A percentile compares a stretch with the other conserved stretches of the same genome.
phyloP scores from a whole-genome alignment of 176 grass and related monocot species.

The Metroxylon sagu region DNA sequence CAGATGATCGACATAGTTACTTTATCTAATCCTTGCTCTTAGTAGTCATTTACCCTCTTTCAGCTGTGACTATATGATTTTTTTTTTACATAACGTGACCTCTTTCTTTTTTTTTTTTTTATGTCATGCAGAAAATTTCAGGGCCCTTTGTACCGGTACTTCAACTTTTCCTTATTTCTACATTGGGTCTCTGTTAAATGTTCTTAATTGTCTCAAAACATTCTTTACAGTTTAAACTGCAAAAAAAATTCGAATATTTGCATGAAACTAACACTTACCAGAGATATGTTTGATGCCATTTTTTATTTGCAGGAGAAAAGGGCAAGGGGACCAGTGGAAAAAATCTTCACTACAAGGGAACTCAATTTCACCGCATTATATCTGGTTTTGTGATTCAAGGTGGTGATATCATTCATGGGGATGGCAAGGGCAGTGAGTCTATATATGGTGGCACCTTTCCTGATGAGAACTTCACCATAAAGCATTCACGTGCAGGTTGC shows the following conservation, averaged over 20 bases:
- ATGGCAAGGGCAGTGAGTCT: constrained; percentile 71
- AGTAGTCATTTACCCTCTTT: no score
- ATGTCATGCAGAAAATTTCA: constrained; percentile 78
- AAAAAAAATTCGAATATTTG: no score
- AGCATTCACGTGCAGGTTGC: constrained; percentile 81
- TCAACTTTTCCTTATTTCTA: background rate
- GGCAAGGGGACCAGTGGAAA: constrained; percentile 56
- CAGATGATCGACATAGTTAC: no score
- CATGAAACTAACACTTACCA: no score
- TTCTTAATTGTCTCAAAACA: no score
- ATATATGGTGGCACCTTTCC: constrained; percentile 84
- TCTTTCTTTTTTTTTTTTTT: constrained; percentile 11
- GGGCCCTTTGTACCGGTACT: constrained; percentile 88
- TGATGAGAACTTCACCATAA: constrained; percentile 83
- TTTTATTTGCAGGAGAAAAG: constrained; percentile 55
- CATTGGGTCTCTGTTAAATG: no score
- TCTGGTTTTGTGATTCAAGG: constrained; percentile 97
- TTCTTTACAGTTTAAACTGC: no score
- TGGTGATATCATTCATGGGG: constrained; percentile 63
- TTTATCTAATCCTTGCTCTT: no score
- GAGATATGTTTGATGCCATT: background rate
- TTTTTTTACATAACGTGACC: background rate
- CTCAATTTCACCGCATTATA: constrained; percentile 83
- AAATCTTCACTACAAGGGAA: constrained; percentile 85
- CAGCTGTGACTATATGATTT: no score